Evolutionary conservation across 495 filamentous ascomycete species (phyloP), one percentile per base, ranked within the genome.

Genomic region (Annulohypoxylon nitens): DNA sequence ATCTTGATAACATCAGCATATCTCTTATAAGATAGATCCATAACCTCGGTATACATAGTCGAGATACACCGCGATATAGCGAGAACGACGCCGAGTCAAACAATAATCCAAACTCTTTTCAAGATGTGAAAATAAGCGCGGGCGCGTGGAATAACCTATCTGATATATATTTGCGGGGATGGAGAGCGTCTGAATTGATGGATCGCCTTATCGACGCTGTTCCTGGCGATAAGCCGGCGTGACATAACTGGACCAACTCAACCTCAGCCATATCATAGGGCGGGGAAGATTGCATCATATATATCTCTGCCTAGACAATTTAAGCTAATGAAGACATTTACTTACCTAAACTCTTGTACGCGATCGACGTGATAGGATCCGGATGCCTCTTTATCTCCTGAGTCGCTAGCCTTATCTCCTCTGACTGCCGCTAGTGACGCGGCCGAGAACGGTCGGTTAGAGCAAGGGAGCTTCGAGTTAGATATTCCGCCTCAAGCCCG

Each of bases 371-470:
- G 71, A 74, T 74, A 74, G 71, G 60, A 30, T 26, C 30, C 11
- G 7, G n/a, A 10, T 11, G 23, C 34, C 37, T 64, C 41, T 37
- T 41, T 74, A 74, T 74, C 71, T 74, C 67, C 62, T 62, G 66
- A 59, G 20, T 70, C 71, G 67, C 71, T 66, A 53, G 53, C 41
- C 71, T 74, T 74, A 74, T 74, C 71, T 70, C 58, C 37, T 70
- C 62, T 62, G 5, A 30, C 71, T 58, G 71, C 67, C 71, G 67
- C 71, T 74, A 74, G 71, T 70, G 50, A 63, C 50, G 71, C 67
- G 34, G 71, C 71, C 71, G 71, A 74, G 67, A 70, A 74, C 62
- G 71, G 67, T 61, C 25, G 20, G 20, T 65, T 33, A 55, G 50
- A 39, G 39, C 57, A 8, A 39, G 48, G 16, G 18, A 51, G 48